Conservation (phyloP, 768 basidiomycete genomes). For the Collybia nuda region DNA sequence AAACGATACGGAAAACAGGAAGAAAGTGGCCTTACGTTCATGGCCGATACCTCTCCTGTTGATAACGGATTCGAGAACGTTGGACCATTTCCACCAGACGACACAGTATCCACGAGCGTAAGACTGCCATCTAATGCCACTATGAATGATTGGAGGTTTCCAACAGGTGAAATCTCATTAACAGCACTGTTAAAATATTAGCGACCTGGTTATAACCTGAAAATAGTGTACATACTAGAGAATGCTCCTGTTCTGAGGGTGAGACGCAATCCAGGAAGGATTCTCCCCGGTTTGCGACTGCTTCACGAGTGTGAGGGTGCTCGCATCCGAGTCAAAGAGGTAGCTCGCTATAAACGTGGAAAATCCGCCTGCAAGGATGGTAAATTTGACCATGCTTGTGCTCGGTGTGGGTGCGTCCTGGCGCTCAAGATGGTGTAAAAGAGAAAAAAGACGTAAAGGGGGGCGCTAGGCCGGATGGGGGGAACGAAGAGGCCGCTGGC, state of each 20-base stretch:
- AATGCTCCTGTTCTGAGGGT: constrained; percentile 53
- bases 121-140: constrained; percentile 39
- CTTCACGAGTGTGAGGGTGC: constrained; percentile 41
- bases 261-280: constrained; percentile 58
- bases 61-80: constrained; percentile 49
- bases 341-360: constrained; percentile 44
- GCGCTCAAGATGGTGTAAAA: no score
- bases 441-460: no score
- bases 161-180: constrained; percentile 46
- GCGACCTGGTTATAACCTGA: not conserved
- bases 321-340: constrained; percentile 50
- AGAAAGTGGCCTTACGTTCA: constrained; percentile 42
- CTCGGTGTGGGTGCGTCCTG: no score
- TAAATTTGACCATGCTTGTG: constrained; percentile 41
- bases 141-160: constrained; percentile 52
- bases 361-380: constrained; percentile 49
- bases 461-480: no score
- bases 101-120: constrained; percentile 39
- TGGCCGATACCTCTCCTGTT: constrained; percentile 53
- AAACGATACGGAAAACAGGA: not conserved
- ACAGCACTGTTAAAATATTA: constrained; percentile 37
- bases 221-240: constrained; percentile 45
- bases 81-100: constrained; percentile 48
- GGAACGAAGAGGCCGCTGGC: no score
- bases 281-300: constrained; percentile 46